Evolutionary conservation across 2,329 filamentous ascomycete species (phyloP).

Genomic region (Trichophyton simii): DNA sequence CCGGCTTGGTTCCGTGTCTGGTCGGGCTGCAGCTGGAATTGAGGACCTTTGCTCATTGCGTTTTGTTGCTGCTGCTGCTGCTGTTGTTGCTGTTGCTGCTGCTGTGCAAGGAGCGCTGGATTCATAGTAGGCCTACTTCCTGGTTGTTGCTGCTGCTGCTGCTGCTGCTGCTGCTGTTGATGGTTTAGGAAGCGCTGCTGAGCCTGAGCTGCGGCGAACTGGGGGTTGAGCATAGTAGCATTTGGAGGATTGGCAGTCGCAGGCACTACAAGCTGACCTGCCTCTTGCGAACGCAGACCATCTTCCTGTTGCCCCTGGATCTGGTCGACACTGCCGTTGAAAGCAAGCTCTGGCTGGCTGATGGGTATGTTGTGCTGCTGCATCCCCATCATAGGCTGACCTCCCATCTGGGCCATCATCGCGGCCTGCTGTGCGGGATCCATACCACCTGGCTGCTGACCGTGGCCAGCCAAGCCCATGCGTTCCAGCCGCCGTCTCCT

Average conservation of each 20-base stretch:
- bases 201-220: conserved; percentile 30
- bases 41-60: conserved; percentile 10
- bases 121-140: conserved; percentile 25
- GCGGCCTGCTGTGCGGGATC: conserved; percentile 25
- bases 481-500: conserved; percentile 22
- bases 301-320: conserved; percentile 50
- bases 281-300: conserved; percentile 48
- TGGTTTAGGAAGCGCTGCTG: conserved; percentile 23
- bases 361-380: conserved; percentile 28
- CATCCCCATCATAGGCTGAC: background rate
- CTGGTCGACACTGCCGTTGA: conserved; percentile 38
- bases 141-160: conserved; percentile 14
- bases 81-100: conserved; percentile 29
- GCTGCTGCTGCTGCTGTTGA: conserved; percentile 25
- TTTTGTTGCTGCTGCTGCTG: conserved; percentile 33
- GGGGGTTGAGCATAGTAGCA: conserved; percentile 31
- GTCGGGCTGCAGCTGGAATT: conserved; percentile 23
- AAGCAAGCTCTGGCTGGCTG: conserved; percentile 22
- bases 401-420: conserved; percentile 18
- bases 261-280: conserved; percentile 51
- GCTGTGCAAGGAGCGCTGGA: conserved; percentile 30
- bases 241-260: conserved; percentile 41
- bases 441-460: conserved; percentile 12
- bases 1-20: conserved; percentile 33
- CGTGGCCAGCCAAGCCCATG: conserved; percentile 21